Evolutionary conservation across 495 filamentous ascomycete genomes (phyloP), one percentile per base, ranked within the genome.

Genomic region (Choiromyces venosus): DNA sequence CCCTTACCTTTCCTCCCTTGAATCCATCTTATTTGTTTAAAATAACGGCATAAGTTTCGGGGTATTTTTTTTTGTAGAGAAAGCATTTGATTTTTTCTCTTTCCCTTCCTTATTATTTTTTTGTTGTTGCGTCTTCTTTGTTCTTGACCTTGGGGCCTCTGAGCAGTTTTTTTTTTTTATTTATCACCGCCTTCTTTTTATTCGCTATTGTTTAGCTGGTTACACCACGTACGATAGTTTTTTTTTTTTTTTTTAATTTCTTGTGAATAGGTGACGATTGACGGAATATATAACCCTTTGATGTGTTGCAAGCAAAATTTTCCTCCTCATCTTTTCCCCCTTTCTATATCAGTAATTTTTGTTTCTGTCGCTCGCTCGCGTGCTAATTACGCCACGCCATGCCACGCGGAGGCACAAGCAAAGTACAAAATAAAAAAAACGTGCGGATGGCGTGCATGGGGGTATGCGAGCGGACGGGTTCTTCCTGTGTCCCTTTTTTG

Each of bases 1-100:
- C 37, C 65, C 37, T 42, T 42, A 9, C 16, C 65, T 38, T 21
- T n/a, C n/a, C 61, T 74, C 29, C 65, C 67, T 56, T 73, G 74
- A 69, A 71, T 73, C 18, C 33, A 67, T 72, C 67, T 36, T 75
- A 12, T 66, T 73, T 73, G 44, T 40, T 69, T 65, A 73, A 64
- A 73, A 69, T 75, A 65, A 64, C 52, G 66, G 56, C 33, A 73
- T 73, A 67, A 73, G 69, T 75, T 61, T 61, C 25, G 25, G 52
- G 52, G 52, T 61, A 25, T 29, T 14, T n/a, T n/a, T n/a, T n/a
- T n/a, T 61, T 61, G 52, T 29, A 33, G 52, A 33, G 52, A 33
- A 33, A 61, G 52, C 25, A 61, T 61, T 33, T 14, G 1, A 33
- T 16, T 1, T 33, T 61, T 61, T 61, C 12, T 61, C 25, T 3